phyloP scores from a whole-genome alignment of 768 basidiomycete species.

The Agaricus blazei region DNA sequence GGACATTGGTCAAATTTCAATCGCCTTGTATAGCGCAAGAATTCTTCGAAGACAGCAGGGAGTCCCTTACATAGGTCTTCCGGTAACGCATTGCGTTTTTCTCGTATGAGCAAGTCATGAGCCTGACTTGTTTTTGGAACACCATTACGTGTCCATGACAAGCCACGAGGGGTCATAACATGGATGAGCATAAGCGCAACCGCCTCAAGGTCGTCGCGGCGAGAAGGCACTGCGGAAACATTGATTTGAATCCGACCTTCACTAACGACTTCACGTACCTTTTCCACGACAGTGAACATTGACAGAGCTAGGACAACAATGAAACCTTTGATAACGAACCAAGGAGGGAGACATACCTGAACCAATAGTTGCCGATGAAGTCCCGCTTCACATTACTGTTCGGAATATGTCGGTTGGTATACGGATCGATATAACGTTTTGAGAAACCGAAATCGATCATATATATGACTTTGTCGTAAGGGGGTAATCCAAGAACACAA shows the following conservation, averaged over 20 bases:
- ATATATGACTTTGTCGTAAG: constrained; percentile 58
- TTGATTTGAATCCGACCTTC: neutral
- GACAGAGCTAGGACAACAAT: constrained; percentile 41
- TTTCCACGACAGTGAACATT: constrained; percentile 74
- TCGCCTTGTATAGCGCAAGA: constrained; percentile 65
- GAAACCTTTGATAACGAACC: neutral
- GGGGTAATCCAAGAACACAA: constrained; percentile 57
- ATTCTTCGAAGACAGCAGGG: constrained; percentile 71
- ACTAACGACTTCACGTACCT: constrained; percentile 35
- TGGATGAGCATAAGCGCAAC: constrained; percentile 77
- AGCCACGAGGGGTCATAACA: constrained; percentile 68
- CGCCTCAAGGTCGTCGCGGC: constrained; percentile 77
- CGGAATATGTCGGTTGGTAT: constrained; percentile 63
- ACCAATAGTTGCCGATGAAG: constrained; percentile 85
- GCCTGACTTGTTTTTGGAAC: constrained; percentile 65
- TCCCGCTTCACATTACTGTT: constrained; percentile 64
- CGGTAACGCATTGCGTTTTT: constrained; percentile 54
- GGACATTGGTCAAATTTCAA: constrained; percentile 66
- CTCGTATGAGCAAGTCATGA: constrained; percentile 59
- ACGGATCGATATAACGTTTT: constrained; percentile 67
- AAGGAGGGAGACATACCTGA: constrained; percentile 38
- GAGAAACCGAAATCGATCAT: constrained; percentile 89
- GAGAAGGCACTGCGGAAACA: constrained; percentile 55
- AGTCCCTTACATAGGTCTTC: constrained; percentile 67
- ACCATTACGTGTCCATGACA: constrained; percentile 78